Percentiles rank a stretch among this genome's conserved stretches.
Evolutionary conservation across 2,329 filamentous ascomycete genomes (phyloP).

Genomic region (Trichoderma sp.): DNA sequence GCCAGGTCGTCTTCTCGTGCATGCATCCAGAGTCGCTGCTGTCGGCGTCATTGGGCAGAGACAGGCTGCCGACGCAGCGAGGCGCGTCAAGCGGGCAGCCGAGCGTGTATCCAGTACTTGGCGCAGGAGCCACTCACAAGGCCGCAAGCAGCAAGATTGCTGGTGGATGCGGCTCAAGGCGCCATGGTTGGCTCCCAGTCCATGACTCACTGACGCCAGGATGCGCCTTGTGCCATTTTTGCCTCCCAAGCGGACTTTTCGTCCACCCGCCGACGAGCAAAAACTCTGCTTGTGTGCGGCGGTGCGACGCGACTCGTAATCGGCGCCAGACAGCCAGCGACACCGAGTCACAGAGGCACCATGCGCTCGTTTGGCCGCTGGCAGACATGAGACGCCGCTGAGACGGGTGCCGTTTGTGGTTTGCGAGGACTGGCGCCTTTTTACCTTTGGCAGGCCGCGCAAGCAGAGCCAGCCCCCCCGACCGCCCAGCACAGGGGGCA

Average conservation of each 20-base stretch:
- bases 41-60: slow-evolving; percentile 9
- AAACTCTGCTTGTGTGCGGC: slow-evolving; percentile 31
- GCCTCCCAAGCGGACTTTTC: slow-evolving; percentile 18
- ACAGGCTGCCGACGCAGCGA: not conserved
- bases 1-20: not conserved
- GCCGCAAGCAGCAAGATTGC: slow-evolving; percentile 40
- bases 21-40: slow-evolving; percentile 1
- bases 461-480: not conserved
- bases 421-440: not conserved
- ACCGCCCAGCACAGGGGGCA: not conserved
- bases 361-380: slow-evolving; percentile 2
- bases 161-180: slow-evolving; percentile 32
- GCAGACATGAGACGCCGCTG: slow-evolving; percentile 24
- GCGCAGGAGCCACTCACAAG: slow-evolving; percentile 38
- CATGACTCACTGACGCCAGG: slow-evolving; percentile 37
- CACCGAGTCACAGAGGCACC: not conserved
- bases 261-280: slow-evolving; percentile 13
- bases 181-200: slow-evolving; percentile 34
- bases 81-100: slow-evolving; percentile 18
- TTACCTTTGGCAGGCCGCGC: not conserved
- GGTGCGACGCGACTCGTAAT: slow-evolving; percentile 28
- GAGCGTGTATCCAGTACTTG: slow-evolving; percentile 33
- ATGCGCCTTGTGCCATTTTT: slow-evolving; percentile 27
- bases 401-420: slow-evolving; percentile 12
- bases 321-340: slow-evolving; percentile 6